These are phyloP conservation scores for Biscogniauxia sp. DNA, from an alignment of 2,329 filamentous ascomycete species.

Conservation along the genomic window DNA sequence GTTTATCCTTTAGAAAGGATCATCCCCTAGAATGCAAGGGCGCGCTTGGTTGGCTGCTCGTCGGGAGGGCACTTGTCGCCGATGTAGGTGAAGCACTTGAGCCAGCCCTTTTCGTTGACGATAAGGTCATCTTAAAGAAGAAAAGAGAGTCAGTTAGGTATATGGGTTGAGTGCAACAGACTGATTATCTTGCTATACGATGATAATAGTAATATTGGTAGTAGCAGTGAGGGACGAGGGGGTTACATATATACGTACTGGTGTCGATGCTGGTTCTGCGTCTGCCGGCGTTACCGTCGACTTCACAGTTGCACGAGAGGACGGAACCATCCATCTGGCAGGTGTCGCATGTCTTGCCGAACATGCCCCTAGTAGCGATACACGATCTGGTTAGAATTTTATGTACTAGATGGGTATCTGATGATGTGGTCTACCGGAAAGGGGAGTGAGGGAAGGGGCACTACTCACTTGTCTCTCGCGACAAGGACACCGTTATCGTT, in stretches of 20 bases:
- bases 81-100: too few species aligned
- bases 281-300: background rate
- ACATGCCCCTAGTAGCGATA: background rate
- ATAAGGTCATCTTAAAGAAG: too few species aligned
- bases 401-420: background rate
- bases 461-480: background rate
- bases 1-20: too few species aligned
- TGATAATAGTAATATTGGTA: too few species aligned
- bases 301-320: background rate
- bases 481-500: background rate
- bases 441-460: background rate
- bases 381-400: background rate
- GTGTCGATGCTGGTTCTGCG: background rate
- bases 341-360: background rate
- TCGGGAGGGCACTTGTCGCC: too few species aligned
- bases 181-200: too few species aligned
- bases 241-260: background rate
- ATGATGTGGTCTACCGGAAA: background rate
- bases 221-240: too few species aligned
- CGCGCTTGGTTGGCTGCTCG: too few species aligned
- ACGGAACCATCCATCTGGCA: background rate
- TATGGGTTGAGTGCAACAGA: too few species aligned
- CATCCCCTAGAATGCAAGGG: too few species aligned
- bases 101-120: too few species aligned
- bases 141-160: too few species aligned